Base-by-base conservation (phyloP, 305 asterid genomes). In the Solanum aculeatissimum region DNA sequence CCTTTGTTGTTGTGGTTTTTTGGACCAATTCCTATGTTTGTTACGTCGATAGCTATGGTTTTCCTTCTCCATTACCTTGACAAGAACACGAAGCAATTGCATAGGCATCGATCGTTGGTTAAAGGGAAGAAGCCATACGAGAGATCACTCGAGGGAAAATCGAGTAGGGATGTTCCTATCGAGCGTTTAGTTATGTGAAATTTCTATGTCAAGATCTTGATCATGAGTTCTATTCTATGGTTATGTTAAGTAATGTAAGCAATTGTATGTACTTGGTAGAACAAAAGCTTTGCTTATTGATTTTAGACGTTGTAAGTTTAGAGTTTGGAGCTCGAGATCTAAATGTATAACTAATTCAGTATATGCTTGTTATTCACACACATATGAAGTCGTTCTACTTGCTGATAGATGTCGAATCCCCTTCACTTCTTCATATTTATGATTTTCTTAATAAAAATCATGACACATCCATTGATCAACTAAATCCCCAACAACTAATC, bases 1-100 rank as follows among this genome's bases (percentile, higher is more conserved):
- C 81, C 92, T 40, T 86, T 94, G 85, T 80, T 94, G 90, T 79
- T 92, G n/a, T 94, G 97, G 97, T 93, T 94, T 42, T 94, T 94
- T 38, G 96, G 97, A 0, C 96, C 98, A 2, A 92, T 94, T 12
- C 97, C 97, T 6, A 94, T 94, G 98, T 93, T 94, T 75, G 91
- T 84, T 53, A 85, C 91, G 40, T 91, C 96, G 2, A 77, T 94
- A 27, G 78, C 77, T 2, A 92, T 89, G 92, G 95, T 92, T 84
- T 87, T 70, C 65, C 77, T 94, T 60, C 93, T 94, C 82, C 91
- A 92, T 83, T 90, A 86, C 38, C 82, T 93, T 42, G 96, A 93
- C 72, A 84, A 91, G 9, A 93, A 94, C 87, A 92, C 92, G 8
- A 53, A 82, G 23, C 84, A 92, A n/a, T 7, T 93, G 92, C 87